Evolutionary conservation across 805 yeast species (phyloP).

Genomic region (Saccharomycopsis sp.): DNA sequence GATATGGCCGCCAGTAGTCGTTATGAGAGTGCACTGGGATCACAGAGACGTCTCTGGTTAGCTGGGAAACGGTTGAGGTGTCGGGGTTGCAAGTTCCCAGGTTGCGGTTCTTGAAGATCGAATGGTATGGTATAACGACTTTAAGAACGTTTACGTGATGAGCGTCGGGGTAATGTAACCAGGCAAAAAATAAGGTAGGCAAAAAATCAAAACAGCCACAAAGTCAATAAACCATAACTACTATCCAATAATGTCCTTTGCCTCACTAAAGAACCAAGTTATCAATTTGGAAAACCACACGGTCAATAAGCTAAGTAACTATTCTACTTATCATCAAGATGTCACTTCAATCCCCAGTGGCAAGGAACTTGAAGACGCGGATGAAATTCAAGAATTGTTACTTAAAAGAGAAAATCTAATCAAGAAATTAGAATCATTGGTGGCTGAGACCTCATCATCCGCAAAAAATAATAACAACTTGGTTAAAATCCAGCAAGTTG

Average conservation of each 20-base stretch:
- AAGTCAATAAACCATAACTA: too few relatives aligned
- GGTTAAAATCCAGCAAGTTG: conserved; percentile 68
- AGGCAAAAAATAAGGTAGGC: not conserved
- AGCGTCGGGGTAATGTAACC: not conserved
- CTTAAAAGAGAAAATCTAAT: conserved; percentile 13
- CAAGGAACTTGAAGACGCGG: conserved; percentile 2
- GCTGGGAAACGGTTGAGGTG: conserved; percentile 12
- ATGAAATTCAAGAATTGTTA: conserved; percentile 2
- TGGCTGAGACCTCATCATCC: conserved; percentile 40
- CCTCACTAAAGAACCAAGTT: conserved; percentile 14
- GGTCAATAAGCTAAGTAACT: conserved; percentile 6
- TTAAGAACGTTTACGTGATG: too few relatives aligned
- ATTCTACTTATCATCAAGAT: conserved; percentile 8
- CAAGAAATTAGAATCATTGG: conserved; percentile 10
- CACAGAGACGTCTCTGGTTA: conserved; percentile 22
- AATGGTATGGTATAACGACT: too few relatives aligned
- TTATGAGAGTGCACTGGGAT: conserved; percentile 53
- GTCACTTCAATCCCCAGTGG: not conserved
- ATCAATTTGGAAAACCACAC: conserved; percentile 16
- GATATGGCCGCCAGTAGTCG: conserved; percentile 53
- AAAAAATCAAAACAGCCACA: not conserved
- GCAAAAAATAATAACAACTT: conserved; percentile 32
- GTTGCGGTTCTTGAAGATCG: conserved; percentile 6
- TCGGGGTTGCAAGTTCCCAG: conserved; percentile 10
- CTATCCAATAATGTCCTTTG: conserved; percentile 17